phyloP scores from a whole-genome alignment of 768 basidiomycete genomes.

The Russula foetens region DNA sequence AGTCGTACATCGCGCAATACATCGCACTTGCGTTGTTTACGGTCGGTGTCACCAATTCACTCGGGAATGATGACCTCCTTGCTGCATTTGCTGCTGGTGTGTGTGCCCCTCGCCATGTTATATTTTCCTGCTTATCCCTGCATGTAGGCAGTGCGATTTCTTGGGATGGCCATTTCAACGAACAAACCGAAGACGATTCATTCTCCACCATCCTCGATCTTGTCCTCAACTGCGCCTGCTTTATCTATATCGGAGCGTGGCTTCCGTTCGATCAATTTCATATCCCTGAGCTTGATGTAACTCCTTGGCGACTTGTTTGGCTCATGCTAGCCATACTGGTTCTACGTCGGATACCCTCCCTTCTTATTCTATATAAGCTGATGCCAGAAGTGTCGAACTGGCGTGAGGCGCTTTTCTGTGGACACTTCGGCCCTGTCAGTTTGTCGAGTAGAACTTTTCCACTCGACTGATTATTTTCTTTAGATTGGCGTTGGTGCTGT shows the following conservation, averaged over 20 bases:
- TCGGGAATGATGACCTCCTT: conserved; percentile 83
- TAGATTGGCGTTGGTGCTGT: conserved; percentile 91
- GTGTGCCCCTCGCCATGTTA: conserved; percentile 2
- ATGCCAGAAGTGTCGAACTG: conserved; percentile 82
- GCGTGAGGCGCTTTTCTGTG: conserved; percentile 83
- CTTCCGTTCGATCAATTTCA: conserved; percentile 57
- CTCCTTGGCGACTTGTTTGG: conserved; percentile 61
- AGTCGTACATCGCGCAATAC: conserved; percentile 85
- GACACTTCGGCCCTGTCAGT: conserved; percentile 67
- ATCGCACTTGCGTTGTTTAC: conserved; percentile 65
- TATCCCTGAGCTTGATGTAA: conserved; percentile 47
- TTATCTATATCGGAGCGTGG: conserved; percentile 90
- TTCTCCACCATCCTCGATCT: conserved; percentile 92
- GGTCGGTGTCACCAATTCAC: conserved; percentile 67
- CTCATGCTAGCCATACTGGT: conserved; percentile 61
- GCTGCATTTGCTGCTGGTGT: conserved; percentile 80
- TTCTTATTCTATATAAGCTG: conserved; percentile 71
- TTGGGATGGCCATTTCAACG: conserved; percentile 83
- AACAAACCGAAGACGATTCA: conserved; percentile 71
- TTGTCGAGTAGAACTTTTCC: conserved; percentile 7
- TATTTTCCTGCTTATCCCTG: not conserved
- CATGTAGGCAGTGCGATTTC: conserved; percentile 75
- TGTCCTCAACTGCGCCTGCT: conserved; percentile 71
- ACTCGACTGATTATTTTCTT: not conserved
- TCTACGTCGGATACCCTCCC: conserved; percentile 72